phyloP scores from a whole-genome alignment of 768 basidiomycete genomes.

The Podaxis sp. region DNA sequence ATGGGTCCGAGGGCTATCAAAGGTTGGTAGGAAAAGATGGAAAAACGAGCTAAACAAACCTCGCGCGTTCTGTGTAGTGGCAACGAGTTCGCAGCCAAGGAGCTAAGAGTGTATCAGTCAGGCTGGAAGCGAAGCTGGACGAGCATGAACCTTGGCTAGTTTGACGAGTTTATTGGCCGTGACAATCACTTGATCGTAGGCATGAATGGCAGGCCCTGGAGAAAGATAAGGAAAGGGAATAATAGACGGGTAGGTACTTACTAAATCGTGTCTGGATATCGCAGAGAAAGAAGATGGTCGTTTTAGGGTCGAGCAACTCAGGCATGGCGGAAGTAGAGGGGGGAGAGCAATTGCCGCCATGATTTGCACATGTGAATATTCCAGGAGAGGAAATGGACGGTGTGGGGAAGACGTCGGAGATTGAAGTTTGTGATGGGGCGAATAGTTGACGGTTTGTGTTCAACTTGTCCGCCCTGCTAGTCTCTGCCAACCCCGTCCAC shows the following conservation, averaged over 20 bases:
- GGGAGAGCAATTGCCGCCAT: constrained; percentile 19
- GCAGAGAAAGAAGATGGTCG: constrained; percentile 74
- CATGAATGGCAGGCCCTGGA: constrained; percentile 52
- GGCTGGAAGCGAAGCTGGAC: neutral
- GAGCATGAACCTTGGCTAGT: constrained; percentile 57
- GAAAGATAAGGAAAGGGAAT: constrained; percentile 4
- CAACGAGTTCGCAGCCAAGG: constrained; percentile 69
- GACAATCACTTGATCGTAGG: constrained; percentile 66
- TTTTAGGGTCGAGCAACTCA: constrained; percentile 29
- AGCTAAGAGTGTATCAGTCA: constrained; percentile 35
- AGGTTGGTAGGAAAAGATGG: neutral
- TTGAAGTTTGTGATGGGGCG: constrained; percentile 15
- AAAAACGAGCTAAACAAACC: constrained; percentile 39
- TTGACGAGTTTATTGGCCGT: constrained; percentile 78
- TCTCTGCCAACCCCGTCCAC: constrained; percentile 16
- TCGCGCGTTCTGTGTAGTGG: constrained; percentile 82
- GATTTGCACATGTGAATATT: constrained; percentile 20
- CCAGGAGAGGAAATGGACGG: constrained; percentile 12
- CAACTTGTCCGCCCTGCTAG: neutral
- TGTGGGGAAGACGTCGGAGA: constrained; percentile 21
- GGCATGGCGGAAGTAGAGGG: constrained; percentile 22
- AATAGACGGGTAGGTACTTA: constrained; percentile 32
- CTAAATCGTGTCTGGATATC: constrained; percentile 81
- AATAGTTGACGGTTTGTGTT: constrained; percentile 9
- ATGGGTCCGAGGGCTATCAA: constrained; percentile 65